phyloP scores from a whole-genome alignment of 768 basidiomycete species.

The Kwoniella sp. region DNA sequence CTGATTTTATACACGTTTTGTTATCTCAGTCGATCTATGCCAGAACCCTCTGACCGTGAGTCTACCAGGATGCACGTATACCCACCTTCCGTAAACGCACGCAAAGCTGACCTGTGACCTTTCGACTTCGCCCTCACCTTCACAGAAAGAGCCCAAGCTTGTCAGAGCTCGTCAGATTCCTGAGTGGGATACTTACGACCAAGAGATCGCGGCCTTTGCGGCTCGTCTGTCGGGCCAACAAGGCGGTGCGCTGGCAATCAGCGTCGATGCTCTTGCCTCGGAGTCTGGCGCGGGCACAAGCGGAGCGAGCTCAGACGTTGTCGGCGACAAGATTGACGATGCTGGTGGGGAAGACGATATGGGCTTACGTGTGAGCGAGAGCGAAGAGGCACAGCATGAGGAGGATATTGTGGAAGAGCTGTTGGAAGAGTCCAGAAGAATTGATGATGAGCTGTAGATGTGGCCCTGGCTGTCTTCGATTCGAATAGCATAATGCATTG shows the following conservation, averaged over 20 bases:
- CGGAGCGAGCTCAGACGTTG: neutral
- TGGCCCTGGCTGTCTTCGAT: no score
- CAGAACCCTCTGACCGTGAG: constrained; percentile 91
- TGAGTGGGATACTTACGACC: constrained; percentile 94
- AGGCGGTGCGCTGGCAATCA: constrained; percentile 31
- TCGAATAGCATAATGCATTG: neutral
- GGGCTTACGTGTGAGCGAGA: neutral
- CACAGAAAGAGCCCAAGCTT: constrained; percentile 94
- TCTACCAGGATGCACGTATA: no score
- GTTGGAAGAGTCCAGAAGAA: constrained; percentile 12
- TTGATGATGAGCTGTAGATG: constrained; percentile 20
- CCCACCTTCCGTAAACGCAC: neutral
- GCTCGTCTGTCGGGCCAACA: constrained; percentile 56
- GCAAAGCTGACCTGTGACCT: neutral
- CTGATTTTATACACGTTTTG: neutral
- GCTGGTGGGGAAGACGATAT: constrained; percentile 3
- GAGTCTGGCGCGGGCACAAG: constrained; percentile 4
- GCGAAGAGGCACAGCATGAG: neutral
- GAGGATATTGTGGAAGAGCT: constrained; percentile 11
- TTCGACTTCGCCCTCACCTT: constrained; percentile 25
- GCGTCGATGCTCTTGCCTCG: constrained; percentile 45
- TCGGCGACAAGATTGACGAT: neutral
- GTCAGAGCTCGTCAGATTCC: constrained; percentile 90
- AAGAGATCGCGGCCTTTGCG: constrained; percentile 83
- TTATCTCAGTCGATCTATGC: constrained; percentile 81